phyloP scores from a whole-genome alignment of 169 alveolate genomes.

The Plasmodium vivax region DNA sequence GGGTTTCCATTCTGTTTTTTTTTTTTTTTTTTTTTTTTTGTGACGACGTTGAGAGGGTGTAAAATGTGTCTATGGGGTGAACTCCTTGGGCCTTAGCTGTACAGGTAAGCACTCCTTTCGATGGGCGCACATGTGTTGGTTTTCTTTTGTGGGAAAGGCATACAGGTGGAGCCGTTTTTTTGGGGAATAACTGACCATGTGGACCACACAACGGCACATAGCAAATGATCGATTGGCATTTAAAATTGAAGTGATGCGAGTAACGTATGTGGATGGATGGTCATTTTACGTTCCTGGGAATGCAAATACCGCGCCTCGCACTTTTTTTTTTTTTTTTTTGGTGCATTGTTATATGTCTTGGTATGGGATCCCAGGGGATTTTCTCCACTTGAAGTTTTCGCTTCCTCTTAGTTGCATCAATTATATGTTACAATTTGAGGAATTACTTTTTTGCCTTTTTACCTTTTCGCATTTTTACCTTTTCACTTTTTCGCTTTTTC shows the following conservation, averaged over 20 bases:
- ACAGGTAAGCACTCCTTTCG: neutral
- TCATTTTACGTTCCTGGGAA: neutral
- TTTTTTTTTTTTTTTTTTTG: neutral
- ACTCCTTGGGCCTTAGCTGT: neutral
- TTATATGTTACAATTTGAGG: neutral
- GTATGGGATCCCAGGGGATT: neutral
- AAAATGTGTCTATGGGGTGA: neutral
- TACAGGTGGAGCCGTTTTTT: neutral
- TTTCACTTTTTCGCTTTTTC: neutral
- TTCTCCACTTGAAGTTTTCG: neutral
- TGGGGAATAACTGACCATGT: neutral
- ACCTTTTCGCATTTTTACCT: neutral
- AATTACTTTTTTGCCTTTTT: neutral
- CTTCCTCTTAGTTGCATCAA: neutral
- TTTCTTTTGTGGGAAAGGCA: neutral
- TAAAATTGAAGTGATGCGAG: neutral
- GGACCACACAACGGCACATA: neutral
- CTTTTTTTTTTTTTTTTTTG: neutral
- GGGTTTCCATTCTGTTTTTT: conserved; percentile 39
- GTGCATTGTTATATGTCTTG: neutral
- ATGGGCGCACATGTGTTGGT: neutral
- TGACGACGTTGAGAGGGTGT: neutral
- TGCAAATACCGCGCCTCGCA: neutral
- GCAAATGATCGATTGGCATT: neutral
- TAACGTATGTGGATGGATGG: neutral